Evolutionary conservation across 768 basidiomycete species (phyloP).

Genomic region (Suillus subaureus): DNA sequence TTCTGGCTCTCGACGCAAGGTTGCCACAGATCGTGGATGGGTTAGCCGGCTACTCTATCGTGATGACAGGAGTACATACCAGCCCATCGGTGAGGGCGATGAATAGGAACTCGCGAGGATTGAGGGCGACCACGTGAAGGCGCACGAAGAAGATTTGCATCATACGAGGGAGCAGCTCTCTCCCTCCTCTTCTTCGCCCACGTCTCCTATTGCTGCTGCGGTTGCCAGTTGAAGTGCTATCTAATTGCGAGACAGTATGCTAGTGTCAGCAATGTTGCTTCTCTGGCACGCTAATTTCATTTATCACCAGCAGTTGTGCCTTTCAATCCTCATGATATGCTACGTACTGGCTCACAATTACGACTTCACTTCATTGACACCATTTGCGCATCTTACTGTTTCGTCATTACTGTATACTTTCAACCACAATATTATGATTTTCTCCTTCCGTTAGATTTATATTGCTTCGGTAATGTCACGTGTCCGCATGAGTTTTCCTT

Average conservation of each 20-base stretch:
- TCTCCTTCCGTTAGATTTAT: neutral
- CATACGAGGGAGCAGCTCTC: slow-evolving; percentile 17
- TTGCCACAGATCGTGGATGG: slow-evolving; percentile 42
- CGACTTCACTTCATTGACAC: slow-evolving; percentile 7
- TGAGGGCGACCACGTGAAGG: slow-evolving; percentile 35
- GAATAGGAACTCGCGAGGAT: slow-evolving; percentile 64
- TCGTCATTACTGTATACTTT: slow-evolving; percentile 9
- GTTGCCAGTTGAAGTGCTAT: slow-evolving; percentile 13
- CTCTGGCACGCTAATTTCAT: slow-evolving; percentile 13
- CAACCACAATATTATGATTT: neutral
- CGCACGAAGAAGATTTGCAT: slow-evolving; percentile 26
- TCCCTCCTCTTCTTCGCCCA: slow-evolving; percentile 17
- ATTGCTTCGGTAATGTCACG: slow-evolving; percentile 16
- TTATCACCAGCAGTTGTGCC: slow-evolving; percentile 11
- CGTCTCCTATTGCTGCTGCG: slow-evolving; percentile 11
- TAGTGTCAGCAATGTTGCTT: slow-evolving; percentile 12
- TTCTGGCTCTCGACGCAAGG: slow-evolving; percentile 27
- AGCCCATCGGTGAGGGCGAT: slow-evolving; percentile 48
- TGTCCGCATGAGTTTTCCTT: slow-evolving; percentile 30
- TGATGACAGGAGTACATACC: slow-evolving; percentile 44
- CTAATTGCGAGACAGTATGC: slow-evolving; percentile 11
- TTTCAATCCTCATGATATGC: slow-evolving; percentile 32
- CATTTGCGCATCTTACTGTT: slow-evolving; percentile 17
- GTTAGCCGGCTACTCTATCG: slow-evolving; percentile 52
- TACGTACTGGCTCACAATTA: slow-evolving; percentile 10